Conservation (phyloP, 768 basidiomycete genomes). For the Boletus tylopilopsis region DNA sequence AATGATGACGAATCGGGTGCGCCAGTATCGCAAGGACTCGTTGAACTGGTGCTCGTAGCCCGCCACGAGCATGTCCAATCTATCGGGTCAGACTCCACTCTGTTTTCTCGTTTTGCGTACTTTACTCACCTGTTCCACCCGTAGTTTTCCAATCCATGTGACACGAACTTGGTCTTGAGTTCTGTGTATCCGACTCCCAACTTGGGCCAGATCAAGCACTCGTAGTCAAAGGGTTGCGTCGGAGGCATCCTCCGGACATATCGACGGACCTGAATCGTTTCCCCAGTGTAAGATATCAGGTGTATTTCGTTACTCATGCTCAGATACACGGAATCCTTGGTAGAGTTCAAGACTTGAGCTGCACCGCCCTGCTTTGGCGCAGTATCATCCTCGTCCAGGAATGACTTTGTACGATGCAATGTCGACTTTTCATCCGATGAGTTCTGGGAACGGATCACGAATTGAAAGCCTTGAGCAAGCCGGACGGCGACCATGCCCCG, state of each 20-base stretch:
- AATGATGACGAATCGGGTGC: slow-evolving; percentile 90
- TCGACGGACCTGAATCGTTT: slow-evolving; percentile 82
- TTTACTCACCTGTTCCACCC: slow-evolving; percentile 75
- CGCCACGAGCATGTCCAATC: slow-evolving; percentile 81
- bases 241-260: slow-evolving; percentile 74
- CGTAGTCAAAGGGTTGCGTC: slow-evolving; percentile 67
- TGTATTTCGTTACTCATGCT: slow-evolving; percentile 97
- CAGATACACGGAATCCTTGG: slow-evolving; percentile 76
- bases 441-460: slow-evolving; percentile 57
- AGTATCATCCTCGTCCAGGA: slow-evolving; percentile 51
- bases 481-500: slow-evolving; percentile 91
- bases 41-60: slow-evolving; percentile 79
- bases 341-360: slow-evolving; percentile 57
- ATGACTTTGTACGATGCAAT: slow-evolving; percentile 52
- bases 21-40: slow-evolving; percentile 87
- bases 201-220: slow-evolving; percentile 93
- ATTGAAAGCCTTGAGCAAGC: slow-evolving; percentile 92
- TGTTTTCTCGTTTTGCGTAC: not conserved
- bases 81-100: slow-evolving; percentile 26
- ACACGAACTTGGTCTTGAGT: slow-evolving; percentile 66
- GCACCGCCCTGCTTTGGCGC: slow-evolving; percentile 58
- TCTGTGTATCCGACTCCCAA: slow-evolving; percentile 85
- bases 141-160: slow-evolving; percentile 78
- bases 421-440: slow-evolving; percentile 32
- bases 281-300: slow-evolving; percentile 86